Base-by-base conservation (phyloP, 2,329 filamentous ascomycete genomes). In the Trichoderma sp. region DNA sequence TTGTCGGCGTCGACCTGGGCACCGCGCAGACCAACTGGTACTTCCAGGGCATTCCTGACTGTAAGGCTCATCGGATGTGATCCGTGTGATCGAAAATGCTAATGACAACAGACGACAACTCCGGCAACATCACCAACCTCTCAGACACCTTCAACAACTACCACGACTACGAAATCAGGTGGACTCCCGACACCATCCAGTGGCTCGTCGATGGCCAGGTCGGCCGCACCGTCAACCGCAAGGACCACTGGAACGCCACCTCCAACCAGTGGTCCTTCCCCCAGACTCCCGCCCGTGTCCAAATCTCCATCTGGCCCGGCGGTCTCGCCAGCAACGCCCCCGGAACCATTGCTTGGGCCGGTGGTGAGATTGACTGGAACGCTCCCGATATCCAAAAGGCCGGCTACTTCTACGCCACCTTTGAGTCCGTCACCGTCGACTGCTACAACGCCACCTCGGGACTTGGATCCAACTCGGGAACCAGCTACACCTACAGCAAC, bases 281-380 rank as follows among this genome's bases (percentile, higher is more conserved):
- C 7, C 96, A 98, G 83, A 96, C 94, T 0, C 96, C 96, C 4
- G 83, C 94, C 19, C 92, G 95, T 74, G 88, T 99, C 64, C 93
- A 97, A 84, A 86, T 99, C 62, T 98, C 96, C 19, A 89, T 99
- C 76, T 99, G 96, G 96, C 96, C 96, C 52, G 96, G 93, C 76
- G 96, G 96, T 77, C 87, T 92, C 58, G 81, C 88, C 11, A 86
- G 85, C 77, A 97, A 97, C 79, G 91, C 88, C 52, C 78, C 92
- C 78, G 96, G 96, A 68, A 98, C 96, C 40, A 87, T 97, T 73
- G 85, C 90, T 66, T 99, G 96, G 96, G 93, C 95, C 21, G 96
- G 96, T 77, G 96, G 96, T 75, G 82, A 87, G 64, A 95, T 99
- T 72, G 87, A 97, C 84, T 99, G 96, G 95, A 71, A 80, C 57